phyloP scores from a whole-genome alignment of 441 rosid genomes.

The Adansonia grandidieri region DNA sequence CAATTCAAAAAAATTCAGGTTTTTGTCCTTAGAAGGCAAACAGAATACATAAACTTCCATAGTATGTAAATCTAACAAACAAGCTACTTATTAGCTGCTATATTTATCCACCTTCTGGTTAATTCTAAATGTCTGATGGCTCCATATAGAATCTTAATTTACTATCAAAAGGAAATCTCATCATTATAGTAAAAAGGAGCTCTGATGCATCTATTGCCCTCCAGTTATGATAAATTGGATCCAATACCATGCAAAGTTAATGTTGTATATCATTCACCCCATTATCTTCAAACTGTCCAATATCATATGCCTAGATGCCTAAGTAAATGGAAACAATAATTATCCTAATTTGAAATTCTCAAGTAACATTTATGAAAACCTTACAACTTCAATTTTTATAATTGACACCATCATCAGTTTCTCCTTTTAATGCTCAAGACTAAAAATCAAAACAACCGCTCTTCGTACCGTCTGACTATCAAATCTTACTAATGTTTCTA shows the following conservation, averaged over 20 bases:
- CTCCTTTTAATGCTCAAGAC: neutral
- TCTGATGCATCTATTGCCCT: neutral
- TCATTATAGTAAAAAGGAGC: too few species aligned
- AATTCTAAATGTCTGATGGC: neutral
- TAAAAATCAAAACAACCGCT: neutral
- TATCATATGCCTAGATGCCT: too few species aligned
- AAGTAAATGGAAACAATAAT: too few species aligned
- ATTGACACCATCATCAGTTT: neutral
- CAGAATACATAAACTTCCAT: constrained; percentile 18
- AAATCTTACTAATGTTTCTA: neutral
- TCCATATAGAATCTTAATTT: neutral
- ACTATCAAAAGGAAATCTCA: neutral
- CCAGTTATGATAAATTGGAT: too few species aligned
- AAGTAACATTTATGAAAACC: neutral
- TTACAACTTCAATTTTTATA: neutral
- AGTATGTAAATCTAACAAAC: neutral
- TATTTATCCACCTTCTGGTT: neutral
- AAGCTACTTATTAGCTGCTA: constrained; percentile 2
- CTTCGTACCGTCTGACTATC: neutral
- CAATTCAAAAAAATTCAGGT: neutral
- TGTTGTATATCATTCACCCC: too few species aligned
- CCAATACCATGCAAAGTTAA: too few species aligned
- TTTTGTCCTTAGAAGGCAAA: neutral
- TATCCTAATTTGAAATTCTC: neutral
- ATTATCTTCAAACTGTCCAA: too few species aligned